Conservation (phyloP, 2,329 filamentous ascomycete genomes). For the Ophiocordyceps polyrhachis-furcata region DNA sequence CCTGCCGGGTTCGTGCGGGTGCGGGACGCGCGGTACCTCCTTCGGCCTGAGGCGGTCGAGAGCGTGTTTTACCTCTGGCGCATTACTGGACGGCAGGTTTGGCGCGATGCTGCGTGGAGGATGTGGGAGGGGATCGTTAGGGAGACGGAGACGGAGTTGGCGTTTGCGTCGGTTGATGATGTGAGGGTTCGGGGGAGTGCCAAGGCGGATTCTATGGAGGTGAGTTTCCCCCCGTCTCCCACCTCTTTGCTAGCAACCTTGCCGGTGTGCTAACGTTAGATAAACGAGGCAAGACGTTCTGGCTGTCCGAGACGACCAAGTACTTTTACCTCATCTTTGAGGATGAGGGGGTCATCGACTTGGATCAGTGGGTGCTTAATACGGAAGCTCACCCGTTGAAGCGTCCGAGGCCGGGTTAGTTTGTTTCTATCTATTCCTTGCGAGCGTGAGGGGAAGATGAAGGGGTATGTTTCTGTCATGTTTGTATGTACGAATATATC, state of each 20-base stretch:
- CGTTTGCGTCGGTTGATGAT: conserved; percentile 22
- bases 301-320: conserved; percentile 60
- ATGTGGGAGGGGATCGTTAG: conserved; percentile 26
- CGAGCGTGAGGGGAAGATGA: too few species aligned
- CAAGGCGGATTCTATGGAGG: conserved; percentile 43
- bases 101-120: conserved; percentile 26
- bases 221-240: conserved; percentile 13
- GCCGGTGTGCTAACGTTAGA: background rate
- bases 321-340: conserved; percentile 61
- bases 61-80: conserved; percentile 35
- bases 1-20: conserved; percentile 42
- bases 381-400: conserved; percentile 35
- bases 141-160: conserved; percentile 23
- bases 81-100: conserved; percentile 24
- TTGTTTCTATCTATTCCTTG: too few species aligned
- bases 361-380: conserved; percentile 53
- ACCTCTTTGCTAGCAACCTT: too few species aligned
- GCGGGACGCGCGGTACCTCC: conserved; percentile 30
- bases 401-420: conserved; percentile 9
- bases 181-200: conserved; percentile 12
- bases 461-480: too few species aligned
- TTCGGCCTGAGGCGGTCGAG: conserved; percentile 33
- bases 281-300: conserved; percentile 32
- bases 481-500: too few species aligned
- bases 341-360: conserved; percentile 39